phyloP scores from a whole-genome alignment of 345 rosid genomes.

The Laguncularia racemosa region DNA sequence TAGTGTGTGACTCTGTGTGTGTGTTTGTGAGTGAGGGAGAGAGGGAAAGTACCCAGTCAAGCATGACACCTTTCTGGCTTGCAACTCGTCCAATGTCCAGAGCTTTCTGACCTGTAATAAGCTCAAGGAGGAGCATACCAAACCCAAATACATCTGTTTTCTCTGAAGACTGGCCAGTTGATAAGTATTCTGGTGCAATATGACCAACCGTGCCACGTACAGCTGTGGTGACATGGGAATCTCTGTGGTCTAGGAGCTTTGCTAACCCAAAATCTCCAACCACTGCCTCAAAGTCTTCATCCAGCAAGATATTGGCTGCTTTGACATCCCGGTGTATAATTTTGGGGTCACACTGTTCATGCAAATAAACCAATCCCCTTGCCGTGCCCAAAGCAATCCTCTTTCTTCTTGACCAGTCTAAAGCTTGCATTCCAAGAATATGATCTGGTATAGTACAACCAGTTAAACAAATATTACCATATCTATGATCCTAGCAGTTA shows the following conservation, averaged over 20 bases:
- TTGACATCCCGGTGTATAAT: conserved; percentile 94
- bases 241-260: conserved; percentile 91
- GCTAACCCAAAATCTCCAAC: conserved; percentile 98
- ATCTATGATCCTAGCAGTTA: neutral
- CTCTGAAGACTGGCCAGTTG: conserved; percentile 89
- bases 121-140: conserved; percentile 90
- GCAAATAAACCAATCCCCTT: conserved; percentile 76
- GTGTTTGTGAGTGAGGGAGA: neutral
- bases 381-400: conserved; percentile 88
- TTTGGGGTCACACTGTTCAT: conserved; percentile 93
- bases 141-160: conserved; percentile 93
- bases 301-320: conserved; percentile 89
- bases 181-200: conserved; percentile 89
- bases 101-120: conserved; percentile 85
- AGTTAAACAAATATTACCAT: neutral
- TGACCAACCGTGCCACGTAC: conserved; percentile 96
- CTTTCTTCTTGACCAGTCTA: conserved; percentile 86
- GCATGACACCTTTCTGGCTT: conserved; percentile 90
- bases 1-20: too few species aligned
- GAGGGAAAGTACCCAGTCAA: conserved; percentile 64
- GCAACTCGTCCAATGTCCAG: conserved; percentile 82
- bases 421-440: conserved; percentile 55
- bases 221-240: conserved; percentile 89
- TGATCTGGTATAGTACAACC: conserved; percentile 35
- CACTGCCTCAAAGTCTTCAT: conserved; percentile 92